Percentiles rank a stretch among this genome's conserved stretches.
phyloP scores from a whole-genome alignment of 2,329 filamentous ascomycete genomes.

The Penicillium decumbens region DNA sequence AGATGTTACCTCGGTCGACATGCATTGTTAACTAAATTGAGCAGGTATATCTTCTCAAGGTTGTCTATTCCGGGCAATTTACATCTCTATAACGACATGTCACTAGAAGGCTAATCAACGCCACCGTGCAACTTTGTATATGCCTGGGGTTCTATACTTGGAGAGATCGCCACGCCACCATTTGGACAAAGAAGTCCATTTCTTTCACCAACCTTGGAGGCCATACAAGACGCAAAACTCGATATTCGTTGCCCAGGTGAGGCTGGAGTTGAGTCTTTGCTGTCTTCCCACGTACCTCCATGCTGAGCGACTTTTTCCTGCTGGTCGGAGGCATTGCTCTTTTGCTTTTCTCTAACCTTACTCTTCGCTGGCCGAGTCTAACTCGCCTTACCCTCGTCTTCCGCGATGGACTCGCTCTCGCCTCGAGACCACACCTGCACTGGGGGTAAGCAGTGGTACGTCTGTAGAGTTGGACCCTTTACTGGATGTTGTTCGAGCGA shows the following conservation, averaged over 20 bases:
- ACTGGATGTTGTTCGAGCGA: constrained; percentile 33
- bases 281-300: background rate
- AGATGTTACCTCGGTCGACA: background rate
- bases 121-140: background rate
- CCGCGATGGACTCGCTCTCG: constrained; percentile 8
- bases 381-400: background rate
- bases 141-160: background rate
- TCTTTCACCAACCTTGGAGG: background rate
- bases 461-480: constrained; percentile 23
- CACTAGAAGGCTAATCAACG: background rate
- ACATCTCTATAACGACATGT: background rate
- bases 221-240: background rate
- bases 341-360: background rate
- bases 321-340: background rate
- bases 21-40: background rate
- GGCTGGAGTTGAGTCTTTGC: background rate
- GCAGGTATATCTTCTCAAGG: background rate
- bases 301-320: too few species aligned
- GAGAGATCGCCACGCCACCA: background rate
- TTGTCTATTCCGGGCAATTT: background rate
- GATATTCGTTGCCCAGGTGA: background rate
- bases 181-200: background rate
- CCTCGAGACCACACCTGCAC: constrained; percentile 18
- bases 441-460: constrained; percentile 23
- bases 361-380: background rate